Conservation (phyloP, 495 filamentous ascomycete species). For the Tuber brumale region DNA sequence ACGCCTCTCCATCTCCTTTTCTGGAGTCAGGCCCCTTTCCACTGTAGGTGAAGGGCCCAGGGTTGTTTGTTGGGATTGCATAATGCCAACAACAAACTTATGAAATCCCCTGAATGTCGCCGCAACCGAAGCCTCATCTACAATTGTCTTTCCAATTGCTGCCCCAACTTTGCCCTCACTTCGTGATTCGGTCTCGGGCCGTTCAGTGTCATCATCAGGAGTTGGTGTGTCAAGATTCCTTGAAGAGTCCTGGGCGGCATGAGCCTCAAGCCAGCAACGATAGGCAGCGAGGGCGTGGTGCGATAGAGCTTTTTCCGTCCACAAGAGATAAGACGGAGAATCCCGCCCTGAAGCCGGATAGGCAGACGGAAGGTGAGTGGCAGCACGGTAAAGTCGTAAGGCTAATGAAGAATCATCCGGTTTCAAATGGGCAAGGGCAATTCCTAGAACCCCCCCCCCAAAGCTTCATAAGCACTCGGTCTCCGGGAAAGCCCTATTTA, state of each 20-base stretch:
- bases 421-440: slow-evolving; percentile 35
- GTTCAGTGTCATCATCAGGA: not conserved
- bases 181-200: not conserved
- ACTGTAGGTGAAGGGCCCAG: slow-evolving; percentile 5
- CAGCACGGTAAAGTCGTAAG: slow-evolving; percentile 38
- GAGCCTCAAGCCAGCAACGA: slow-evolving; percentile 37
- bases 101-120: slow-evolving; percentile 39
- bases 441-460: slow-evolving; percentile 17
- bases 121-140: slow-evolving; percentile 40
- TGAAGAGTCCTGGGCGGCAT: slow-evolving; percentile 46
- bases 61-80: slow-evolving; percentile 19
- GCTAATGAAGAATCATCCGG: slow-evolving; percentile 34
- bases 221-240: not conserved
- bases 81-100: slow-evolving; percentile 32
- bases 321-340: slow-evolving; percentile 27
- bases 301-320: slow-evolving; percentile 40
- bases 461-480: slow-evolving; percentile 7
- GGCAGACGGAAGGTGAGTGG: slow-evolving; percentile 34
- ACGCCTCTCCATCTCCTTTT: slow-evolving; percentile 33
- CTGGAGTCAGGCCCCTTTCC: slow-evolving; percentile 25
- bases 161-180: slow-evolving; percentile 29
- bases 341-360: slow-evolving; percentile 19
- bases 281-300: slow-evolving; percentile 39
- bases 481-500: slow-evolving; percentile 4
- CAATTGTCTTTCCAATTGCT: slow-evolving; percentile 36